Conservation (phyloP, 257 asterid species). For the Thymus mandschuricus region DNA sequence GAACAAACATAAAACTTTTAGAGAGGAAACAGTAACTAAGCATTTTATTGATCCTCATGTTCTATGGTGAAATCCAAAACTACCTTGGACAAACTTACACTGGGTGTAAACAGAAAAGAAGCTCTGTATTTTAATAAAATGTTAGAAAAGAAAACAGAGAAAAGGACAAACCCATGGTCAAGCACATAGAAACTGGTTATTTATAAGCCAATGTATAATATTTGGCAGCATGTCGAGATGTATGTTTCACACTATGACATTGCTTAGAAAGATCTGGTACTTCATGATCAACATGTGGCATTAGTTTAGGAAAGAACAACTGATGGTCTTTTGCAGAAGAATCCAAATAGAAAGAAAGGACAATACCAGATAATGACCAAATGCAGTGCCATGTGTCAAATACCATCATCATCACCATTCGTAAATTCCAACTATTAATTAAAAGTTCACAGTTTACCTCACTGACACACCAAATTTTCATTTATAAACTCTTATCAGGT, state of each 20-base stretch:
- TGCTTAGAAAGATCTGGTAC: constrained; percentile 14
- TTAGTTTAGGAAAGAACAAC: constrained; percentile 5
- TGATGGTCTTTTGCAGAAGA: constrained; percentile 16
- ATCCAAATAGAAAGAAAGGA: constrained; percentile 33
- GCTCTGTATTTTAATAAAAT: background rate
- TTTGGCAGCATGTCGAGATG: constrained; percentile 26
- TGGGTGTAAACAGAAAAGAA: constrained; percentile 3
- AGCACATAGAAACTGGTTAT: constrained; percentile 26
- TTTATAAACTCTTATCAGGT: constrained; percentile 6
- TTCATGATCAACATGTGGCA: constrained; percentile 29
- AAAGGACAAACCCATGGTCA: constrained; percentile 31
- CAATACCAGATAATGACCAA: constrained; percentile 32
- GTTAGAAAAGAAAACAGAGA: constrained; percentile 7
- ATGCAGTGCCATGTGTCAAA: constrained; percentile 36
- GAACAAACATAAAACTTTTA: constrained; percentile 22
- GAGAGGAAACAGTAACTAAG: constrained; percentile 20
- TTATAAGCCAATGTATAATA: constrained; percentile 4
- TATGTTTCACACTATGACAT: constrained; percentile 20
- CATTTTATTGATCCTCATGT: constrained; percentile 16
- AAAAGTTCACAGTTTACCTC: constrained; percentile 3
- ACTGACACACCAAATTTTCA: background rate
- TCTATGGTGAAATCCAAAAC: constrained; percentile 6
- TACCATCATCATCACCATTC: constrained; percentile 3
- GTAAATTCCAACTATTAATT: background rate
- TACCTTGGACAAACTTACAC: constrained; percentile 4